Conservation (phyloP, 352 stramenopile genomes). For the Pythium coloratum region DNA sequence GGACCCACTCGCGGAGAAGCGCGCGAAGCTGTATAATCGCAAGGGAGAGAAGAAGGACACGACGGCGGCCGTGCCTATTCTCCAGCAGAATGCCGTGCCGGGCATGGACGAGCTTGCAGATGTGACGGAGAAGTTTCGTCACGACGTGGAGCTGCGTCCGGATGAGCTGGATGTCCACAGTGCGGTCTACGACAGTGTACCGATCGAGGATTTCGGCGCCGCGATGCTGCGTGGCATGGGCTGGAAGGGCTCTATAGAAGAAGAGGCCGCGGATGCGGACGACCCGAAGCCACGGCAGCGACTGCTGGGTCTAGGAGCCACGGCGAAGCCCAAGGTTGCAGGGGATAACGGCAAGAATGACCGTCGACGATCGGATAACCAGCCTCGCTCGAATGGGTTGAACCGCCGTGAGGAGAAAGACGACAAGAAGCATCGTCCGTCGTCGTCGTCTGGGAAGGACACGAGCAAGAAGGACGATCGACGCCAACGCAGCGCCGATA, state of each 20-base stretch:
- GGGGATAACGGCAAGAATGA: slow-evolving; percentile 44
- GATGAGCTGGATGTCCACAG: slow-evolving; percentile 83
- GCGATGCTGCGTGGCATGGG: slow-evolving; percentile 97
- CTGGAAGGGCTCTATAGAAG: slow-evolving; percentile 85
- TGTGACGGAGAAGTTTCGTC: slow-evolving; percentile 82
- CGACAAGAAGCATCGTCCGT: not conserved
- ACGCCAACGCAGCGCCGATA: not conserved
- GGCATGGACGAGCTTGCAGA: slow-evolving; percentile 65
- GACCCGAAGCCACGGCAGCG: slow-evolving; percentile 86
- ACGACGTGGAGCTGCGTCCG: slow-evolving; percentile 77
- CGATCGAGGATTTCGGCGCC: slow-evolving; percentile 94
- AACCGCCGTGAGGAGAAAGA: slow-evolving; percentile 18
- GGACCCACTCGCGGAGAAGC: slow-evolving; percentile 25
- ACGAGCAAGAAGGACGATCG: slow-evolving; percentile 1
- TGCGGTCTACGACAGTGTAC: slow-evolving; percentile 85
- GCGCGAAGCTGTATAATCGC: slow-evolving; percentile 43
- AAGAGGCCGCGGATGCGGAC: slow-evolving; percentile 39
- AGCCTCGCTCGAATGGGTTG: slow-evolving; percentile 18
- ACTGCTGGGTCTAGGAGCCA: slow-evolving; percentile 92
- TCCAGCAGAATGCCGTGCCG: slow-evolving; percentile 72
- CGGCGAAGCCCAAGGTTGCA: slow-evolving; percentile 55
- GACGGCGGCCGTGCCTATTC: slow-evolving; percentile 48
- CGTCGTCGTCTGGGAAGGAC: not conserved
- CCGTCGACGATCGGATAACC: slow-evolving; percentile 23
- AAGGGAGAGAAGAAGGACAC: slow-evolving; percentile 19